These are phyloP conservation scores for Acacia acuminata DNA, from an alignment of 306 rosid species.

Conservation along the genomic window DNA sequence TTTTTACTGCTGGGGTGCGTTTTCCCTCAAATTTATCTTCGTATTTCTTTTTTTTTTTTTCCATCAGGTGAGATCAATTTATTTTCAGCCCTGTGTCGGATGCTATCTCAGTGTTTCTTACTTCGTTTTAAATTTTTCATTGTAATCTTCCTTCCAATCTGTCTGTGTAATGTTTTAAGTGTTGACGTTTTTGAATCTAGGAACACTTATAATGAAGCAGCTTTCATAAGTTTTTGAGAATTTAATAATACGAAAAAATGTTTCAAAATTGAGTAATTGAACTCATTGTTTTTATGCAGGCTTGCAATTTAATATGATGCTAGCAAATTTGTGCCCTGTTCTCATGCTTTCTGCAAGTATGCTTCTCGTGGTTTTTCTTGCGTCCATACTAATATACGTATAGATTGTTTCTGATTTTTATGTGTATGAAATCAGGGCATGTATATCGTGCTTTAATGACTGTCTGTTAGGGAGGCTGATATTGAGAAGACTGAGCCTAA, in stretches of 20 bases:
- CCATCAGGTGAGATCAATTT: too few species aligned
- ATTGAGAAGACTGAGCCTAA: constrained; percentile 78
- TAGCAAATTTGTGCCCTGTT: constrained; percentile 79
- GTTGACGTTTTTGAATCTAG: too few species aligned
- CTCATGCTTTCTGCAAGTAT: constrained; percentile 70
- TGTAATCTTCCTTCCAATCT: too few species aligned
- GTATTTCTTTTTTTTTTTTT: too few species aligned
- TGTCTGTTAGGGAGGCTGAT: constrained; percentile 94
- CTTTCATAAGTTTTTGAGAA: neutral
- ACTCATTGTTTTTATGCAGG: constrained; percentile 30
- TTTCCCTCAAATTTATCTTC: too few species aligned
- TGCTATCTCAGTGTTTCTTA: too few species aligned
- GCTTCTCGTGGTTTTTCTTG: constrained; percentile 2
- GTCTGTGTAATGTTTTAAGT: too few species aligned
- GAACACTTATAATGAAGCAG: neutral
- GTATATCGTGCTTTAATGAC: constrained; percentile 78
- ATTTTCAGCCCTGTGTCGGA: too few species aligned
- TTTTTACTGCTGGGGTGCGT: too few species aligned
- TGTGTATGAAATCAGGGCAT: constrained; percentile 48
- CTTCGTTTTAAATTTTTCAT: too few species aligned
- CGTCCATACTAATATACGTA: constrained; percentile 14
- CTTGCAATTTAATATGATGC: constrained; percentile 55
- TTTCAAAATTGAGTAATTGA: constrained; percentile 11
- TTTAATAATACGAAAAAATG: neutral
- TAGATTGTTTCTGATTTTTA: constrained; percentile 20